phyloP scores from a whole-genome alignment of 2,329 filamentous ascomycete genomes.

The Dothideomycetidae sp. region DNA sequence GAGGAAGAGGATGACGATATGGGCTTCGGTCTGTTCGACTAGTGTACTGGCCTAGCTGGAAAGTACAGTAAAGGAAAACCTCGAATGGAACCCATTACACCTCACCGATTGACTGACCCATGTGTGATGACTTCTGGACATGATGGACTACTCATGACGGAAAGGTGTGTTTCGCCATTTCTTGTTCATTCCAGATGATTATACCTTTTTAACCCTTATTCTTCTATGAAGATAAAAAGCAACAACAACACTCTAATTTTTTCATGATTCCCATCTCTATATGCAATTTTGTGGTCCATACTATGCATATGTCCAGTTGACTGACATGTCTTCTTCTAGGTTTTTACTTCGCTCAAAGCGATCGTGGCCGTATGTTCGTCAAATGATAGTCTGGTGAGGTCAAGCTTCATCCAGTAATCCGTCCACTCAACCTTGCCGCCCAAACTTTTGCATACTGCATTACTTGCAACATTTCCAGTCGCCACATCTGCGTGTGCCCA shows the following conservation, averaged over 20 bases:
- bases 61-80: conserved; percentile 8
- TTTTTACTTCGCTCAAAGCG: background rate
- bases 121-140: too few relatives aligned
- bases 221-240: conserved; percentile 45
- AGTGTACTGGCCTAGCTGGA: conserved; percentile 17
- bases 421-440: conserved; percentile 43
- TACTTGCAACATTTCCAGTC: conserved; percentile 44
- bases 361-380: background rate
- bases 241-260: conserved; percentile 62
- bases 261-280: conserved; percentile 40
- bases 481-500: conserved; percentile 52
- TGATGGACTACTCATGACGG: too few relatives aligned
- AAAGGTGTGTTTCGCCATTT: background rate
- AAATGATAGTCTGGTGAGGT: conserved; percentile 21
- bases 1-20: conserved; percentile 46
- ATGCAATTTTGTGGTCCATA: background rate
- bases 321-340: conserved; percentile 1
- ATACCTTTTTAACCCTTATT: conserved; percentile 54
- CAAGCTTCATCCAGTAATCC: conserved; percentile 42
- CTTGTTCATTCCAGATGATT: conserved; percentile 43
- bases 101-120: background rate
- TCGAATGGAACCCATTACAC: conserved; percentile 13
- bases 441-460: conserved; percentile 47
- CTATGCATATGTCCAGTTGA: background rate
- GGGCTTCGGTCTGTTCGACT: conserved; percentile 43